Percentiles rank a stretch among this genome's conserved stretches.
These are phyloP conservation scores for Calonectria hawksworthii DNA, from an alignment of 2,329 filamentous ascomycete genomes.

Conservation along the genomic window DNA sequence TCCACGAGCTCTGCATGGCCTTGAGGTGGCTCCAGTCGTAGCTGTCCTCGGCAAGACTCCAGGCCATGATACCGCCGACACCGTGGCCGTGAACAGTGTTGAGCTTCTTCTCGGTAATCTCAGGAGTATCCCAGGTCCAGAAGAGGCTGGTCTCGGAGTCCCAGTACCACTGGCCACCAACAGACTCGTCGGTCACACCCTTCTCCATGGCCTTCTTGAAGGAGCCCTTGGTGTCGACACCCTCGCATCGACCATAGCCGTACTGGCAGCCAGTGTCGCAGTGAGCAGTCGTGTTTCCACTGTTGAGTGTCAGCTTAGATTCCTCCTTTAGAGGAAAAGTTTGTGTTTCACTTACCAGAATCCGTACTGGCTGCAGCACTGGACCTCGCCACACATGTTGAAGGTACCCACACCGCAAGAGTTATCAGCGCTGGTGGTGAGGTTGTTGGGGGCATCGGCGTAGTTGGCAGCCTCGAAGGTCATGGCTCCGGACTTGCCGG, in stretches of 20 bases:
- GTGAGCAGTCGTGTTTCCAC: conserved; percentile 36
- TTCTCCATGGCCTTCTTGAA: conserved; percentile 59
- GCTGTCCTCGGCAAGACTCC: conserved; percentile 66
- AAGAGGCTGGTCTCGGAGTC: conserved; percentile 60
- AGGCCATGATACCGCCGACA: conserved; percentile 67
- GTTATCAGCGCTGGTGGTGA: conserved; percentile 33
- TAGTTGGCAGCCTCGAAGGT: conserved; percentile 56
- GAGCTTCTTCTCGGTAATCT: conserved; percentile 63
- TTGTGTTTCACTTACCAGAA: conserved; percentile 36
- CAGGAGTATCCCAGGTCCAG: conserved; percentile 69
- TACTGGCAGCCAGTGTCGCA: conserved; percentile 40
- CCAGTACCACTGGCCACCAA: conserved; percentile 70
- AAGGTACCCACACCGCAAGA: conserved; percentile 37
- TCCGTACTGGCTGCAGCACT: conserved; percentile 39
- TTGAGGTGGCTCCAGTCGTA: conserved; percentile 58
- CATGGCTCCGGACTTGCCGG: conserved; percentile 60
- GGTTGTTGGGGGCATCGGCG: conserved; percentile 27
- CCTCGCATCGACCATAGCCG: conserved; percentile 37
- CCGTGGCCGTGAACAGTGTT: conserved; percentile 56
- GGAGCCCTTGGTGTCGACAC: conserved; percentile 31
- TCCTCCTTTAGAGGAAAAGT: neutral
- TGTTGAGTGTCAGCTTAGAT: neutral
- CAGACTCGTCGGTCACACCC: conserved; percentile 58
- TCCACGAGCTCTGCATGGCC: conserved; percentile 51
- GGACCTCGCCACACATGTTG: conserved; percentile 32